These are phyloP conservation scores for Cladobotryum mycophilum DNA, from an alignment of 2,329 filamentous ascomycete species.

Conservation along the genomic window DNA sequence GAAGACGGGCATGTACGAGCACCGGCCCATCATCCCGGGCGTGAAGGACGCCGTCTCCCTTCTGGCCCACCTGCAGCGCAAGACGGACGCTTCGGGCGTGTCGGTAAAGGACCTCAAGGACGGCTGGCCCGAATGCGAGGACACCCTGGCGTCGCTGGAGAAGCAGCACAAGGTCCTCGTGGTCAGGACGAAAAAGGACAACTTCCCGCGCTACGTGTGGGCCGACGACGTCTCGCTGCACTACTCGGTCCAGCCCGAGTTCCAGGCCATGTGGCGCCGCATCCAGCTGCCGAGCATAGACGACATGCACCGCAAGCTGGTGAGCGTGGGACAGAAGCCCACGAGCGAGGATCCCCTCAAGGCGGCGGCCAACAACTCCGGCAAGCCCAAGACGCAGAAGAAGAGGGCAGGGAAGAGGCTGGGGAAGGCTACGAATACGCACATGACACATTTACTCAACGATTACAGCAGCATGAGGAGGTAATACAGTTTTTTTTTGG, in stretches of 20 bases:
- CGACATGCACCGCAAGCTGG: constrained; percentile 70
- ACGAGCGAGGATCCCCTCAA: constrained; percentile 70
- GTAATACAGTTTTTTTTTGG: constrained; percentile 18
- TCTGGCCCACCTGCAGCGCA: constrained; percentile 72
- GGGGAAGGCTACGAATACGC: constrained; percentile 79
- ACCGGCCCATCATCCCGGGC: constrained; percentile 72
- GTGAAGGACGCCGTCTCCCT: constrained; percentile 74
- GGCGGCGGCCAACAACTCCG: constrained; percentile 33
- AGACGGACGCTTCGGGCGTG: constrained; percentile 74
- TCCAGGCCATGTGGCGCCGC: constrained; percentile 75
- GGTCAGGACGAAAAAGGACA: constrained; percentile 87
- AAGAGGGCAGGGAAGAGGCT: constrained; percentile 59
- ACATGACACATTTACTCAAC: constrained; percentile 77
- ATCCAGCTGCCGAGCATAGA: constrained; percentile 69
- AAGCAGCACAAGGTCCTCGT: constrained; percentile 73
- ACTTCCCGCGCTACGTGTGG: constrained; percentile 80
- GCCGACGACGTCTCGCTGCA: constrained; percentile 74
- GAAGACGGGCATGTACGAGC: constrained; percentile 67
- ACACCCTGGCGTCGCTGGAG: constrained; percentile 73
- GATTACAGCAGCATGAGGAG: constrained; percentile 54
- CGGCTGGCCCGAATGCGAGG: constrained; percentile 83
- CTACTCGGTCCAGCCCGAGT: constrained; percentile 73
- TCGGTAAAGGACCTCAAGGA: constrained; percentile 89
- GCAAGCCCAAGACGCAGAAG: constrained; percentile 66
- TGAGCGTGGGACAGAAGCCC: constrained; percentile 73